Percentiles rank a stretch among this genome's conserved stretches.
Evolutionary conservation across 2,329 filamentous ascomycete genomes (phyloP).

Genomic region (Tolypocladium ovalisporum): DNA sequence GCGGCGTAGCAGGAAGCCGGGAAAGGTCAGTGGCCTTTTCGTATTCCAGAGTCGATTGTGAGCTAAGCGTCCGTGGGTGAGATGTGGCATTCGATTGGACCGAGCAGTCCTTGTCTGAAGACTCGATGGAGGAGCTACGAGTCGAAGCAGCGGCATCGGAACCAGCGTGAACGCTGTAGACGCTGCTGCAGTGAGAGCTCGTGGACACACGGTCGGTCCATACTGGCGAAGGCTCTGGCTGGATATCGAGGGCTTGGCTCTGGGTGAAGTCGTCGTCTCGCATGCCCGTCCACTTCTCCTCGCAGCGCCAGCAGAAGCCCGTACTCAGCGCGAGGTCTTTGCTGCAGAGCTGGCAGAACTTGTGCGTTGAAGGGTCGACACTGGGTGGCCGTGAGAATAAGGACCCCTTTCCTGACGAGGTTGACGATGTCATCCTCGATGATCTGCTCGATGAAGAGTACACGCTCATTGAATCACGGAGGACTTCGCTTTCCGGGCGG

Average conservation of each 20-base stretch:
- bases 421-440: background rate
- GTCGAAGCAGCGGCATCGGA: background rate
- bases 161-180: background rate
- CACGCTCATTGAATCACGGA: background rate
- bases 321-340: background rate
- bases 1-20: background rate
- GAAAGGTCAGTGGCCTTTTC: too few relatives aligned
- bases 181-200: background rate
- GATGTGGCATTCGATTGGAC: background rate
- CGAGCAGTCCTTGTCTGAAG: background rate
- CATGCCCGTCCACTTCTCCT: background rate
- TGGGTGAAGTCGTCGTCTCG: background rate
- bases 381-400: background rate
- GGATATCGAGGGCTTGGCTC: background rate
- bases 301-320: background rate
- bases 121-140: background rate
- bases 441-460: background rate
- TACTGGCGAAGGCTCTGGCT: background rate
- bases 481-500: background rate
- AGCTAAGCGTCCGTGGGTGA: background rate
- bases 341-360: background rate
- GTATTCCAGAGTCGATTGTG: too few relatives aligned
- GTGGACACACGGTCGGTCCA: background rate
- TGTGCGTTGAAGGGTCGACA: background rate
- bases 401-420: background rate